Conservation (phyloP, 305 asterid species). For the Rubia tinctorum region DNA sequence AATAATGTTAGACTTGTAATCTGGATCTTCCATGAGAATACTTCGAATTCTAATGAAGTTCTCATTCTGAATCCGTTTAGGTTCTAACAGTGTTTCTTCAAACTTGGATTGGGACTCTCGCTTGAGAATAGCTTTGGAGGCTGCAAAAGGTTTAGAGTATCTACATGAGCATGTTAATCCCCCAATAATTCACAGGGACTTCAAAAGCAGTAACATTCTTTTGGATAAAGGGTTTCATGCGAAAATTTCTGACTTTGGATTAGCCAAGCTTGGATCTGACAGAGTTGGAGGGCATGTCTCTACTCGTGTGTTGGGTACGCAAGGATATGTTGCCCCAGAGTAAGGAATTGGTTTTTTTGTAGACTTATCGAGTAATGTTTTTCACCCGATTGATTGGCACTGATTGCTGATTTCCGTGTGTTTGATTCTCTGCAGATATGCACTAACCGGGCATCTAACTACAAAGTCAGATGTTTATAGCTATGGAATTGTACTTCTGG, state of each 20-base stretch:
- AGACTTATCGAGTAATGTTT: not conserved
- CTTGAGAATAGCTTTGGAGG: conserved; percentile 79
- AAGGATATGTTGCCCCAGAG: conserved; percentile 88
- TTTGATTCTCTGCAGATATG: conserved; percentile 29
- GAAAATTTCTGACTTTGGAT: conserved; percentile 86
- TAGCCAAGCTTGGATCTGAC: conserved; percentile 86
- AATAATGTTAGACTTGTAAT: not conserved
- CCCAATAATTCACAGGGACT: conserved; percentile 83
- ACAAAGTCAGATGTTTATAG: conserved; percentile 51
- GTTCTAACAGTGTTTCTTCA: conserved; percentile 42
- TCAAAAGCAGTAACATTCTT: conserved; percentile 93
- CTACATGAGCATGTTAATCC: conserved; percentile 81
- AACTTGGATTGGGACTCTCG: conserved; percentile 82
- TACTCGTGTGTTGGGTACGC: conserved; percentile 88
- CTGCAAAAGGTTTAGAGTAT: conserved; percentile 90
- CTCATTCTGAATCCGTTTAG: conserved; percentile 36
- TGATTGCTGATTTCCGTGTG: not conserved
- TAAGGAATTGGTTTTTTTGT: conserved; percentile 25
- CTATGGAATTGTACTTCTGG: conserved; percentile 88
- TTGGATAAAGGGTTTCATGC: conserved; percentile 76
- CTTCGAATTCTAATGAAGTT: not conserved
- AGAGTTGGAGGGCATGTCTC: conserved; percentile 93
- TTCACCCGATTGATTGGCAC: not conserved
- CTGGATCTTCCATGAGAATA: not conserved
- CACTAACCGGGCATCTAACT: conserved; percentile 1